Percentiles rank a stretch among this genome's conserved stretches.
These are phyloP conservation scores for Salmacisia buchloeana DNA, from an alignment of 1,284 basidiomycete species.

Conservation along the genomic window DNA sequence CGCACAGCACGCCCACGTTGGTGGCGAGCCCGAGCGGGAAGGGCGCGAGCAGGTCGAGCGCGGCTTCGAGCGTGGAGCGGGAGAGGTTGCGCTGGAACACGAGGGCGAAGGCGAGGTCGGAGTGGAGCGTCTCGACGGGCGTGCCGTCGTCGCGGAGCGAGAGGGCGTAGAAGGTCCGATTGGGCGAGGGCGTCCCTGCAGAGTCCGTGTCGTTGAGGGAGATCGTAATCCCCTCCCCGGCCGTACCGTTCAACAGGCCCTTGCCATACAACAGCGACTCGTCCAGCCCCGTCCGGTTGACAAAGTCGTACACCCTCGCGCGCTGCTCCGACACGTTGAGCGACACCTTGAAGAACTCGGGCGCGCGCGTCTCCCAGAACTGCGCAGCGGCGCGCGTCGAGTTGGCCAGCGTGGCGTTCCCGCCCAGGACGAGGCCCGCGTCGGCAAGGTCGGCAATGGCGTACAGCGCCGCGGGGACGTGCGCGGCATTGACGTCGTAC, in stretches of 20 bases:
- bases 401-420: conserved; percentile 41
- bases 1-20: conserved; percentile 54
- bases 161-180: conserved; percentile 19
- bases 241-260: conserved; percentile 23
- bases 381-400: conserved; percentile 48
- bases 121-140: conserved; percentile 47
- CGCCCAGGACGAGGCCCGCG: conserved; percentile 50
- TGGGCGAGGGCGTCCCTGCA: not conserved
- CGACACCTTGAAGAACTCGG: conserved; percentile 54
- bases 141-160: conserved; percentile 22
- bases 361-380: conserved; percentile 54
- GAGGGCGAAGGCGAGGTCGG: conserved; percentile 54
- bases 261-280: conserved; percentile 43
- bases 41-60: conserved; percentile 53
- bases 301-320: conserved; percentile 53
- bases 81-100: conserved; percentile 52
- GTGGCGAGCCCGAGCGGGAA: conserved; percentile 55
- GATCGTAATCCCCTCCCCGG: too few relatives aligned
- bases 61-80: conserved; percentile 48
- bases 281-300: conserved; percentile 52
- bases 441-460: conserved; percentile 53
- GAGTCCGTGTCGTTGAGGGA: not conserved
- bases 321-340: conserved; percentile 49
- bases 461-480: conserved; percentile 56
- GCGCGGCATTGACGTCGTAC: conserved; percentile 57